These are phyloP conservation scores for Sherardia arvensis DNA, from an alignment of 257 asterid species.

Conservation along the genomic window DNA sequence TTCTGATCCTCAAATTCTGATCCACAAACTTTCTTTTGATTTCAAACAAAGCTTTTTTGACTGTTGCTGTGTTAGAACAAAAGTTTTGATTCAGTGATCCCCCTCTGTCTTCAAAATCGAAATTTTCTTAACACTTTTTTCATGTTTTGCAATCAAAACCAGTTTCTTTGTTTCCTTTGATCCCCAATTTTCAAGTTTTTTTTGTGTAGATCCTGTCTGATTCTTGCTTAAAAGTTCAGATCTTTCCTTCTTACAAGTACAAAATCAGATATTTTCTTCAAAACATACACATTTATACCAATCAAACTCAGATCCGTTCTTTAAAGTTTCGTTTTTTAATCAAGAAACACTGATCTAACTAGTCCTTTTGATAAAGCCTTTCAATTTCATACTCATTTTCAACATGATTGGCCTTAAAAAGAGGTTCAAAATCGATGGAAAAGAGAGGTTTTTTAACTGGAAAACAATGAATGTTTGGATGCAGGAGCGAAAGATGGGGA, in stretches of 20 bases:
- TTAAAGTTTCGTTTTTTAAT: background rate
- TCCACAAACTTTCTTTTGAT: no score
- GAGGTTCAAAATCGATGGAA: background rate
- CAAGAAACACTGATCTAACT: background rate
- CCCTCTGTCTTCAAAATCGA: background rate
- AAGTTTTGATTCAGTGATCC: background rate
- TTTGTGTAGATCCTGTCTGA: background rate
- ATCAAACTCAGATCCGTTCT: background rate
- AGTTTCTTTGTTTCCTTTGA: background rate
- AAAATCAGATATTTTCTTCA: no score
- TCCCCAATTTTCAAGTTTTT: background rate
- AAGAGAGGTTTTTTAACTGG: no score
- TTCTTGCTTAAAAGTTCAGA: background rate
- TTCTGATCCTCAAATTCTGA: background rate
- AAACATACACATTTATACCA: background rate
- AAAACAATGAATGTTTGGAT: background rate
- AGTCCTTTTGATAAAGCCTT: background rate
- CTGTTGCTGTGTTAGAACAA: background rate
- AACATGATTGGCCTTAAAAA: background rate
- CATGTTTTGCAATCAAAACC: background rate
- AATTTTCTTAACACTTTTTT: background rate
- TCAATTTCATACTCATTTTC: background rate
- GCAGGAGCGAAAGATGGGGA: slow-evolving; percentile 21
- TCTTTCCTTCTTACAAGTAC: no score
- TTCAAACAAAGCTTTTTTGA: background rate